Base-by-base conservation (phyloP, 257 asterid species). In the Pogostemon cablin region DNA sequence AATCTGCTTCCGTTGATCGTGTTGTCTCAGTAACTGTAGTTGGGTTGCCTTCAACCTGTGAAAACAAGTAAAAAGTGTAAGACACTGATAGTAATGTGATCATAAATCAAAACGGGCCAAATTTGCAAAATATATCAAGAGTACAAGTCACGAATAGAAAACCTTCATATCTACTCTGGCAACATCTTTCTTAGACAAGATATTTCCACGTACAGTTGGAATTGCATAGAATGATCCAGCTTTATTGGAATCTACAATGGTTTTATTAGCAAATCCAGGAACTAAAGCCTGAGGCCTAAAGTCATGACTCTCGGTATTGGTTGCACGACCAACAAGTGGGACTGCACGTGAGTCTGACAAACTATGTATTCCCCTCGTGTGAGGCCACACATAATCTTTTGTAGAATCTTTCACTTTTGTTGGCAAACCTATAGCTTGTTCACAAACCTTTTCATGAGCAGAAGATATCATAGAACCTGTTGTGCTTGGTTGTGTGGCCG, bases 11-110 rank as follows among this genome's bases (percentile, higher is more conserved):
- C 34, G 79, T 77, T 67, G 81, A 72, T 75, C 48, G 86, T 60
- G 79, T 79, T 2, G 69, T 67, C 48, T 77, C 82, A 34, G 68
- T 25, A 62, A 52, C 78, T 69, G 86, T 68, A 37, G 81, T 61
- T 9, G 81, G 74, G 72, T 60, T 67, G 60, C 82, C 83, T 71
- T 81, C 85, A 50, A 69, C 83, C 98, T 92, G 85, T 38, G 50
- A 64, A 37, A 66, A 55, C 44, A 64, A 74, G 77, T 38, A 73
- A 74, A 76, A 70, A 68, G 54, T 38, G 42, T 66, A 40, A 67
- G 67, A 61, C 43, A 72, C 61, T 39, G 43, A 41, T 25, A 65
- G 11, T 40, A 75, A 66, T 59, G 39, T 12, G 54, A 62, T 74
- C 64, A 67, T 78, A 68, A 73, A 58, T 46, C 72, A 55, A 56